These are phyloP conservation scores for Wilcoxina mikolae DNA, from an alignment of 495 filamentous ascomycete species.

Conservation along the genomic window DNA sequence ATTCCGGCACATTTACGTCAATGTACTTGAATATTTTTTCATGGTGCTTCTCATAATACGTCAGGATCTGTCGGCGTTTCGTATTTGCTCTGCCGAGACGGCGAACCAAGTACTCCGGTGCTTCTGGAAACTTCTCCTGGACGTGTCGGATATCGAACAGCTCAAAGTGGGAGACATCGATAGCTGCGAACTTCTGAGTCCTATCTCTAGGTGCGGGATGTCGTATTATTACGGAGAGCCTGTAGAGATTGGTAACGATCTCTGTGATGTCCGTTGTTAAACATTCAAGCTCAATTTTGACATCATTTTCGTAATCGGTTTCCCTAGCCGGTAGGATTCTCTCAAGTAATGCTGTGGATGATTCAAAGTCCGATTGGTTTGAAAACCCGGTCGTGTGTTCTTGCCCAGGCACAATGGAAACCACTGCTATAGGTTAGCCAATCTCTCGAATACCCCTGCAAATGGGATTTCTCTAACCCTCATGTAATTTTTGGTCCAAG, in stretches of 20 bases:
- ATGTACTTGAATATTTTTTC: too few relatives aligned
- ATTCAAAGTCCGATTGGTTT: too few relatives aligned
- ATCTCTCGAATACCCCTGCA: too few relatives aligned
- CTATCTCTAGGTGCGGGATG: slow-evolving; percentile 24
- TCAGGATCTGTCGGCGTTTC: slow-evolving; percentile 12
- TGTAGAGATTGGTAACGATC: slow-evolving; percentile 4
- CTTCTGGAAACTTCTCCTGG: slow-evolving; percentile 18
- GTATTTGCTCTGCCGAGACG: slow-evolving; percentile 27
- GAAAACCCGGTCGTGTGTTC: too few relatives aligned
- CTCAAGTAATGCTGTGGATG: too few relatives aligned
- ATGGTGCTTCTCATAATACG: too few relatives aligned
- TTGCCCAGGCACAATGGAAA: neutral
- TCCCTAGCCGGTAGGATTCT: neutral
- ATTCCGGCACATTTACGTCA: too few relatives aligned
- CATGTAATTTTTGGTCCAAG: too few relatives aligned
- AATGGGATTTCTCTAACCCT: too few relatives aligned
- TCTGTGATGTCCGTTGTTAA: too few relatives aligned
- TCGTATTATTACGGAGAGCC: neutral
- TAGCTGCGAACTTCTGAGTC: slow-evolving; percentile 8
- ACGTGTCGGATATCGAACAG: slow-evolving; percentile 23
- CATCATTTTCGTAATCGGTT: neutral
- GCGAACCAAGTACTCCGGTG: slow-evolving; percentile 12
- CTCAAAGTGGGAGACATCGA: slow-evolving; percentile 26
- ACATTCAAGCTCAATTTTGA: too few relatives aligned
- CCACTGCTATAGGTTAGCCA: neutral